phyloP scores from a whole-genome alignment of 2,329 filamentous ascomycete genomes.

The Neonectria hederae region DNA sequence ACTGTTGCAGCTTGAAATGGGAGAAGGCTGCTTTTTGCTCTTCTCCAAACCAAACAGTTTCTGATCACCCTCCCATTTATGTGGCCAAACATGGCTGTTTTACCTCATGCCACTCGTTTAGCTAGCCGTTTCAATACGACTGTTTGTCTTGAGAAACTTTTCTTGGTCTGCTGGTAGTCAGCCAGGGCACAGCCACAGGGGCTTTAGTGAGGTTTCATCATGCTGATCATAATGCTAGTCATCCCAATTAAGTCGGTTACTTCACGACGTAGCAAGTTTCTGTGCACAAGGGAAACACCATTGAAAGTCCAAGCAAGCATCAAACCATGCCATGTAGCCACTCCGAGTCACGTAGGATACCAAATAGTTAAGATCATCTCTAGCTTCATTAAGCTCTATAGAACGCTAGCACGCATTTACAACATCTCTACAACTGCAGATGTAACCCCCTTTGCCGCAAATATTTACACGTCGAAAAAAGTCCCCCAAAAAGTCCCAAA shows the following conservation, averaged over 20 bases:
- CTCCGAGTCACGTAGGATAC: not conserved
- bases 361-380: constrained; percentile 15
- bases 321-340: not conserved
- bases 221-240: constrained; percentile 17
- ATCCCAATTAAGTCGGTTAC: not conserved
- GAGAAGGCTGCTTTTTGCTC: constrained; percentile 10
- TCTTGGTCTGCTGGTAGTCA: not conserved
- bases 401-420: constrained; percentile 33
- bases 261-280: not conserved
- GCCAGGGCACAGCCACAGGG: not conserved
- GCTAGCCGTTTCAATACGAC: constrained; percentile 8
- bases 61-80: not conserved
- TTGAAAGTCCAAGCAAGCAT: not conserved
- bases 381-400: constrained; percentile 30
- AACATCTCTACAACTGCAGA: constrained; percentile 27
- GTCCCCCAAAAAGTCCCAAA: constrained; percentile 25
- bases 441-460: constrained; percentile 34
- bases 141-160: not conserved
- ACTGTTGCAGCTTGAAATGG: not conserved
- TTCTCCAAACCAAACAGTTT: not conserved
- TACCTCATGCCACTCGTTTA: constrained; percentile 7
- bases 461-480: constrained; percentile 45
- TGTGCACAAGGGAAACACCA: not conserved
- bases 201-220: constrained; percentile 14
- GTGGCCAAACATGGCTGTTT: constrained; percentile 4